Conservation (phyloP, 1,284 basidiomycete species). For the Sparassis latifolia region DNA sequence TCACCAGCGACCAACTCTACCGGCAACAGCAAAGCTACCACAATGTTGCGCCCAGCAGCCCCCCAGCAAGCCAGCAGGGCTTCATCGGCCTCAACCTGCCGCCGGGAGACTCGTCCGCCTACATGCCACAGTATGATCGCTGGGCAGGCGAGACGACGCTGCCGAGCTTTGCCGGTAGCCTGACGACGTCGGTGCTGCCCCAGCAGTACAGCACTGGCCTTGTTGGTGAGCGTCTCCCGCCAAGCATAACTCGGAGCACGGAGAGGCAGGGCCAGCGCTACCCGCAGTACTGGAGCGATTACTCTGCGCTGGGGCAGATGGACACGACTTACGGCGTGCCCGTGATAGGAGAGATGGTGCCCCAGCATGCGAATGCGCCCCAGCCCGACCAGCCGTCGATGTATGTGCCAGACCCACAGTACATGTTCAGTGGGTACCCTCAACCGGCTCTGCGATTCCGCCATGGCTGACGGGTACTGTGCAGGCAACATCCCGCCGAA, state of each 20-base stretch:
- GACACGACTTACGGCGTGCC: conserved; percentile 36
- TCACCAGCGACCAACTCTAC: conserved; percentile 14
- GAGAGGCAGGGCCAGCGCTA: conserved; percentile 28
- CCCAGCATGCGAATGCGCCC: conserved; percentile 10
- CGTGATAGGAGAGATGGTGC: conserved; percentile 22
- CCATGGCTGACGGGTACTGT: neutral
- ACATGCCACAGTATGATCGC: conserved; percentile 39
- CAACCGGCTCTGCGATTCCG: neutral
- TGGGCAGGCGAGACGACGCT: conserved; percentile 39
- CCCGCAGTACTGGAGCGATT: conserved; percentile 60
- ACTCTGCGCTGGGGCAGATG: conserved; percentile 49
- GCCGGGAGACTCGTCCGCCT: conserved; percentile 16
- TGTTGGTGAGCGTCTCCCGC: conserved; percentile 32
- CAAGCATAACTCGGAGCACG: conserved; percentile 11
- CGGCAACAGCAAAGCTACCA: conserved; percentile 15
- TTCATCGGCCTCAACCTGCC: conserved; percentile 18
- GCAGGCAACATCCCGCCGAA: conserved; percentile 18
- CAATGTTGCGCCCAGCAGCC: conserved; percentile 7
- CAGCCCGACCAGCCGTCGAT: conserved; percentile 19
- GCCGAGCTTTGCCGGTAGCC: conserved; percentile 34
- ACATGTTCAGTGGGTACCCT: conserved; percentile 26
- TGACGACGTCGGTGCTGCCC: conserved; percentile 60
- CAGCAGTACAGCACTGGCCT: conserved; percentile 68
- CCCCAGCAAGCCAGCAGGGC: conserved; percentile 12
- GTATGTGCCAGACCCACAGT: conserved; percentile 25